Base-by-base conservation (phyloP, 345 rosid genomes). In the Chamaenerion angustifolium region DNA sequence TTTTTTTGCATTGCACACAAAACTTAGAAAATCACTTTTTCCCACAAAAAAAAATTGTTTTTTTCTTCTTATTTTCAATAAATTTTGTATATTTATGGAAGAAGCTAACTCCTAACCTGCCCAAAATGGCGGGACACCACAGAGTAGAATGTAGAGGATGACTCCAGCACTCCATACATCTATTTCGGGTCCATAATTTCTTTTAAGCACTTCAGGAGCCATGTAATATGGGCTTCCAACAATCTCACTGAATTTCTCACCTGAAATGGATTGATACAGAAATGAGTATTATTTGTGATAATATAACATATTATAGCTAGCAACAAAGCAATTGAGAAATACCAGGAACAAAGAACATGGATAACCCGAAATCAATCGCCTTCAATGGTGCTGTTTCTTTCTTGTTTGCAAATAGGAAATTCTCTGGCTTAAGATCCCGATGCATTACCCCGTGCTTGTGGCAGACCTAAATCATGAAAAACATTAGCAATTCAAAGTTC, bases 151-250 rank as follows among this genome's bases (percentile, higher is more conserved):
- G 67, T 82, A 82, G 45, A 85, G 92, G 56, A 85, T 77, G 8
- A 85, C 85, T 53, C 95, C 92, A 54, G 95, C 95, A 58, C 95
- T 85, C 95, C 95, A 85, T 4, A 86, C 80, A 54, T 86, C 93
- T 56, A 86, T 74, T 73, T 83, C 88, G 35, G 81, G 88, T 16
- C 93, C 95, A 51, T 86, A 86, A 55, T 78, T 72, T 19, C 88
- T 69, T 49, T 71, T 82, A 40, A 86, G 72, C 44, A 85, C 92
- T 74, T 85, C 92, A 0, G 92, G 95, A 64, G 96, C 96, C 96
- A 88, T 83, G 77, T 83, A 88, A 63, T 84, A 81, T 1, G 96
- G 96, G 67, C 94, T 88, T 51, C 94, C 94, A 52, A 88, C 92
- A 19, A 88, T 88, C 72, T 88, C 94, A 37, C 65, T 69, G 57